Evolutionary conservation across 768 basidiomycete genomes (phyloP).

Genomic region (Coprinopsis sp.): DNA sequence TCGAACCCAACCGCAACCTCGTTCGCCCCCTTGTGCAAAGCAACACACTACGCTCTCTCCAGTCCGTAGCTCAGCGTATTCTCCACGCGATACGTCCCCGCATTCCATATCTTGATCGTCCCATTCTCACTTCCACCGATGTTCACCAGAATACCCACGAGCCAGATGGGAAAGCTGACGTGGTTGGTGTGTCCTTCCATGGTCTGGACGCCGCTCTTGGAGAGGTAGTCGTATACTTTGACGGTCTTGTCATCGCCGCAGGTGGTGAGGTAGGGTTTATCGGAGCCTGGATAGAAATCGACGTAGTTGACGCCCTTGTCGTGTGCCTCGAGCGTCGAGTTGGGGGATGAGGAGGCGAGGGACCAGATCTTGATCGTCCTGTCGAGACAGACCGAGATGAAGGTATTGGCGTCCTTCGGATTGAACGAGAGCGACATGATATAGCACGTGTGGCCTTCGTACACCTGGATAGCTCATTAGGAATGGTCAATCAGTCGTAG

Average conservation of each 20-base stretch:
- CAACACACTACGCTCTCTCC: constrained; percentile 93
- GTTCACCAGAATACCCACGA: constrained; percentile 91
- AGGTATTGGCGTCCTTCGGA: constrained; percentile 96
- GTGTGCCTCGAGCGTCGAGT: constrained; percentile 97
- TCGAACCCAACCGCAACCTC: constrained; percentile 96
- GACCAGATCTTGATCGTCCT: constrained; percentile 99
- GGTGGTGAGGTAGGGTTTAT: constrained; percentile 95
- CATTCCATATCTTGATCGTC: constrained; percentile 97
- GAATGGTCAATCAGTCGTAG: no score
- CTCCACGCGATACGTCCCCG: constrained; percentile 91
- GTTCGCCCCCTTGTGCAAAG: constrained; percentile 78
- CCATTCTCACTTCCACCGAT: constrained; percentile 95
- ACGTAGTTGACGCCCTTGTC: constrained; percentile 99
- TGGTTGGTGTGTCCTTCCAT: constrained; percentile 98
- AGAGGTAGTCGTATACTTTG: constrained; percentile 98
- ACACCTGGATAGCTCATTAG: no score
- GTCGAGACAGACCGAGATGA: constrained; percentile 96
- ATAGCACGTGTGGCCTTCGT: constrained; percentile 89
- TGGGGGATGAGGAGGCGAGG: constrained; percentile 74
- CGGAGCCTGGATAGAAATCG: constrained; percentile 96
- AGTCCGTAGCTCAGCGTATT: constrained; percentile 94
- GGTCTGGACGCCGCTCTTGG: constrained; percentile 96
- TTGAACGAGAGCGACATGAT: constrained; percentile 99
- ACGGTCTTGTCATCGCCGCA: constrained; percentile 96
- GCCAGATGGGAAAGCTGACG: constrained; percentile 95